phyloP scores from a whole-genome alignment of 495 filamentous ascomycete species.

The Daldinia childiae region DNA sequence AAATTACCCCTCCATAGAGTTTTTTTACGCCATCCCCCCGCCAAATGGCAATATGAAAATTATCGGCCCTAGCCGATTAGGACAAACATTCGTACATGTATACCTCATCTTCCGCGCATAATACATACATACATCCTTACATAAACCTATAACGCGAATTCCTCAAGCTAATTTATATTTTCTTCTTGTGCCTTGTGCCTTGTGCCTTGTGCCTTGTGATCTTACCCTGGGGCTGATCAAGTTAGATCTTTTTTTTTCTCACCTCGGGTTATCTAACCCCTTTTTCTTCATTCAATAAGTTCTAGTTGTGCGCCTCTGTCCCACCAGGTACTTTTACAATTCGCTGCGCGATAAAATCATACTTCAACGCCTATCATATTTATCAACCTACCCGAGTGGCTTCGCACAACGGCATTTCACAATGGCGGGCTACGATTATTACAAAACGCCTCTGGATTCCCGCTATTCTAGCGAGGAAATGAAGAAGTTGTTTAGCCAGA shows the following conservation, averaged over 20 bases:
- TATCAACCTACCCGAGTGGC: neutral
- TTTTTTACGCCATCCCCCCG: constrained; percentile 21
- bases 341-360: constrained; percentile 28
- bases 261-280: constrained; percentile 15
- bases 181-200: constrained; percentile 20
- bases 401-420: neutral
- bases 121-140: constrained; percentile 2
- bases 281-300: constrained; percentile 25
- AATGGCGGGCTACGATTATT: constrained; percentile 36
- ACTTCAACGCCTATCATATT: constrained; percentile 12
- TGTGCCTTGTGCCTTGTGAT: constrained; percentile 15
- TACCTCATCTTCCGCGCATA: neutral
- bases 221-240: constrained; percentile 7
- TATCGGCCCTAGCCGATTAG: constrained; percentile 16
- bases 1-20: constrained; percentile 33
- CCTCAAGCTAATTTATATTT: constrained; percentile 16
- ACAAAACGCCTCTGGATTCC: constrained; percentile 75
- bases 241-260: constrained; percentile 12
- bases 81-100: neutral
- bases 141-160: constrained; percentile 15
- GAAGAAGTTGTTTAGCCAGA: constrained; percentile 72
- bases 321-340: neutral
- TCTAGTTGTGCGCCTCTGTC: constrained; percentile 7
- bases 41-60: constrained; percentile 30
- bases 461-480: constrained; percentile 74